These are phyloP conservation scores for Hymenoscyphus infarciens DNA, from an alignment of 2,329 filamentous ascomycete genomes.

Conservation along the genomic window DNA sequence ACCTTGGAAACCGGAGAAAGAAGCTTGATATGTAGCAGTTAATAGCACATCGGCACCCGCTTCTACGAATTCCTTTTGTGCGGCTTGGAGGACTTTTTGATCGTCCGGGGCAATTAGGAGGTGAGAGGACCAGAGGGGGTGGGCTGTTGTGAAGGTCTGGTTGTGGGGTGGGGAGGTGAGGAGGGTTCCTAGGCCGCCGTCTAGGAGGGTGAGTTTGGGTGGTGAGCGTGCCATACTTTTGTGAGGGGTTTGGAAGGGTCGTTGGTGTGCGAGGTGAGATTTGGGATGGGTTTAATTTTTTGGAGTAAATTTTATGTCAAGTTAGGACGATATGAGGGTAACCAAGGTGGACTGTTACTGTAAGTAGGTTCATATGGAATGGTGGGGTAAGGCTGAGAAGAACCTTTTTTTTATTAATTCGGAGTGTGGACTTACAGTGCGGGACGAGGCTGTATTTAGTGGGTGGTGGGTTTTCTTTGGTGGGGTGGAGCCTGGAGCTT, in stretches of 20 bases:
- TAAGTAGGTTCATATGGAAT: background rate
- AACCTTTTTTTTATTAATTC: background rate
- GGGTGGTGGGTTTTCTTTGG: too few species aligned
- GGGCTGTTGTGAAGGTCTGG: slow-evolving; percentile 48
- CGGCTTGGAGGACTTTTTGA: slow-evolving; percentile 12
- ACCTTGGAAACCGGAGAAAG: slow-evolving; percentile 49
- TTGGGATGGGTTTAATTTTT: too few species aligned
- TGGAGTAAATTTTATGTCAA: too few species aligned
- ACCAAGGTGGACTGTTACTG: too few species aligned
- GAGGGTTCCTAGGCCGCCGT: slow-evolving; percentile 65
- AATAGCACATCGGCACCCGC: slow-evolving; percentile 60
- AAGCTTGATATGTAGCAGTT: slow-evolving; percentile 66
- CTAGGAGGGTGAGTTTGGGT: slow-evolving; percentile 48
- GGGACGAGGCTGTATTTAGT: background rate
- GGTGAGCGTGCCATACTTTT: background rate
- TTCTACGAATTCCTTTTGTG: slow-evolving; percentile 34
- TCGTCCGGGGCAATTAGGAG: slow-evolving; percentile 47
- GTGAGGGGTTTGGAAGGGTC: background rate
- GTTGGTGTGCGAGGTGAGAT: background rate
- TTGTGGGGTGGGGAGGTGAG: slow-evolving; percentile 53
- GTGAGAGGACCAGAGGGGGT: slow-evolving; percentile 66
- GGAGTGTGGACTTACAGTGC: background rate
- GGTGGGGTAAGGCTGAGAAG: background rate
- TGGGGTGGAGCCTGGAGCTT: too few species aligned
- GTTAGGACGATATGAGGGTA: background rate